Evolutionary conservation across 805 yeast species (phyloP).

Genomic region (Myxozyma udenii): DNA sequence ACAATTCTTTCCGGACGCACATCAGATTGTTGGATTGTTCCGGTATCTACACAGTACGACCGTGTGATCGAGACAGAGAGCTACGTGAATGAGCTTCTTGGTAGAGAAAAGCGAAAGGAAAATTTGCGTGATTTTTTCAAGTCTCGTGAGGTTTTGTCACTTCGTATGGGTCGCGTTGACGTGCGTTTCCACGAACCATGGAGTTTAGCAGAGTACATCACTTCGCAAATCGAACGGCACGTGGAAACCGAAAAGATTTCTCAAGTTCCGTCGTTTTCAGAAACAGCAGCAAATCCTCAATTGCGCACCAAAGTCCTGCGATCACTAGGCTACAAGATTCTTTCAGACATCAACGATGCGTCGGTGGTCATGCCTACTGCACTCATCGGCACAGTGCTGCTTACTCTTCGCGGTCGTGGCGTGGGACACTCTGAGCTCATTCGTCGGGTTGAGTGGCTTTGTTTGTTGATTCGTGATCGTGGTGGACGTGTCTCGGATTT

Average conservation of each 20-base stretch:
- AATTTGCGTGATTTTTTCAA: conserved; percentile 43
- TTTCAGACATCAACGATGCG: conserved; percentile 51
- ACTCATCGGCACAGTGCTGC: conserved; percentile 48
- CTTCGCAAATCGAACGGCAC: conserved; percentile 32
- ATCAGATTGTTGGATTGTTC: conserved; percentile 48
- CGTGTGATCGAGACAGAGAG: conserved; percentile 55
- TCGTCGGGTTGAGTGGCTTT: conserved; percentile 39
- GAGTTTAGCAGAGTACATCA: conserved; percentile 39
- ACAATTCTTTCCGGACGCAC: conserved; percentile 46
- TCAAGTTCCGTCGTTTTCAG: not conserved
- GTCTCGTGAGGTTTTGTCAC: conserved; percentile 37
- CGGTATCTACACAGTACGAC: conserved; percentile 59
- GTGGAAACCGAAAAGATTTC: not conserved
- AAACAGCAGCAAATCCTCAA: conserved; percentile 13
- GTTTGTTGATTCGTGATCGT: conserved; percentile 36
- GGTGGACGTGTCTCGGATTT: conserved; percentile 44
- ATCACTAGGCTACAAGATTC: conserved; percentile 52
- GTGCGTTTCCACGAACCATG: conserved; percentile 44
- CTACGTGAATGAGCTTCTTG: conserved; percentile 55
- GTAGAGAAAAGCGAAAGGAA: conserved; percentile 56
- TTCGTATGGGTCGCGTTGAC: conserved; percentile 43
- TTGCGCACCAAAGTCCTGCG: conserved; percentile 40
- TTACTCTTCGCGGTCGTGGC: conserved; percentile 43
- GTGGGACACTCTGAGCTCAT: conserved; percentile 39
- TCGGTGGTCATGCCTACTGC: conserved; percentile 55